Base-by-base conservation (phyloP, 306 rosid species). In the Cicer arietinum region DNA sequence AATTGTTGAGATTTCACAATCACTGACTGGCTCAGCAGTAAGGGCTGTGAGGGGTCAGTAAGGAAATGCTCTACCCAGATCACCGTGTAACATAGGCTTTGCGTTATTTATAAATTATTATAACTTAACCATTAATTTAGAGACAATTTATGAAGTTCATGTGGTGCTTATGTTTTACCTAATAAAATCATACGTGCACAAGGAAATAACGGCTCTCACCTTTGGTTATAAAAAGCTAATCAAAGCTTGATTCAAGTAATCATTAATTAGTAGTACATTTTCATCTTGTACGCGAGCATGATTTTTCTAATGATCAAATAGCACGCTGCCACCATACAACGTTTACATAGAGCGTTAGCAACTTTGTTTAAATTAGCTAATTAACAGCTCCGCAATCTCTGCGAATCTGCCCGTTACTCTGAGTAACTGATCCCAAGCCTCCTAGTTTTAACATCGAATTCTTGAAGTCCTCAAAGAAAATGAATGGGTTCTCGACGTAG, bases 391-490 rank as follows among this genome's bases (percentile, higher is more conserved):
- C 79, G 60, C 96, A 94, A 79, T 89, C 53, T 47, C 67, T 80
- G 30, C 96, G 96, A 73, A 91, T 90, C 79, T 87, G 75, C 9
- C 95, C 86, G 0, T 50, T 51, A 20, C 12, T 62, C 43, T 74
- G 84, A 0, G 87, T 10, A 1, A 4, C 72, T 16, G 77, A 50
- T 41, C 90, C 92, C 57, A 91, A 69, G 65, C 75, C 82, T 77
- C 96, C 98, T 94, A 94, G 82, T 81, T 74, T 90, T 13, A 94
- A 30, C 94, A 90, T 91, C 0, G 97, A 89, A 50, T 45, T 51
- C 81, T 81, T 84, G 45, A 94, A 91, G 84, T 91, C 96, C 14
- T 86, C 80, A 8, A 81, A 91, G 88, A 94, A 90, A 68, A 80
- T 67, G 4, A 13, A 51, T 0, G 83, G 82, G 17, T 90, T 82